Conservation (phyloP, 1,139 yeast genomes). For the Blastobotrys raffinosifermentans region DNA sequence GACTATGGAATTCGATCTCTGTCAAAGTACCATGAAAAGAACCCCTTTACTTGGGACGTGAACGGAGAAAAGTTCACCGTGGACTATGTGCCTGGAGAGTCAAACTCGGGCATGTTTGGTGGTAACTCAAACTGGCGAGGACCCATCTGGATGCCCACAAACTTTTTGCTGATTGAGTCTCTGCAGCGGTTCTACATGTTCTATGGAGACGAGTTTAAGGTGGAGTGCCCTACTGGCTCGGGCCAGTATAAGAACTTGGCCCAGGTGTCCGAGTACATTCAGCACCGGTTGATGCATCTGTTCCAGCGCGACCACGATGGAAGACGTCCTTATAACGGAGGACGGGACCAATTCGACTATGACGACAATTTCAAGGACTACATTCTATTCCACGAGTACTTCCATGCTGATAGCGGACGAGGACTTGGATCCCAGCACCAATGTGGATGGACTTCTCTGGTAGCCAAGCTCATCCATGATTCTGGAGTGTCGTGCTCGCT, state of each 20-base stretch:
- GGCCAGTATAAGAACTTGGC: constrained; percentile 80
- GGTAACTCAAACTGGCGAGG: constrained; percentile 99
- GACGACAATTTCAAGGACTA: constrained; percentile 75
- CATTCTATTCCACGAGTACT: constrained; percentile 80
- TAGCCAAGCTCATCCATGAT: constrained; percentile 91
- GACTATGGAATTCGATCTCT: constrained; percentile 85
- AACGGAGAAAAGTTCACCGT: constrained; percentile 71
- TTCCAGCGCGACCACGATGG: constrained; percentile 70
- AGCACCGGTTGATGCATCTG: constrained; percentile 76
- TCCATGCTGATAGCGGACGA: constrained; percentile 93
- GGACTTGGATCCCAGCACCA: constrained; percentile 96
- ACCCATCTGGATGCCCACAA: constrained; percentile 98
- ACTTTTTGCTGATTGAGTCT: constrained; percentile 81
- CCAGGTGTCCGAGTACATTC: constrained; percentile 87
- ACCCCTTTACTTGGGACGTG: constrained; percentile 85
- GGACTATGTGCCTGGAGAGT: constrained; percentile 84
- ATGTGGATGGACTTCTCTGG: constrained; percentile 95
- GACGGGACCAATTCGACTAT: constrained; percentile 48
- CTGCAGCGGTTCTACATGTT: constrained; percentile 84
- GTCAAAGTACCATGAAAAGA: constrained; percentile 79
- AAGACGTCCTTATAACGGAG: constrained; percentile 78
- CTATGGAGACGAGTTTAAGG: constrained; percentile 80
- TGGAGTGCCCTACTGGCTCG: constrained; percentile 87
- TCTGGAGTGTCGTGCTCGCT: constrained; percentile 55
- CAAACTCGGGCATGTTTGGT: constrained; percentile 93